Percentiles rank a stretch among this genome's conserved stretches.
phyloP scores from a whole-genome alignment of 208 protist species.

The Leishmania guyanensis region DNA sequence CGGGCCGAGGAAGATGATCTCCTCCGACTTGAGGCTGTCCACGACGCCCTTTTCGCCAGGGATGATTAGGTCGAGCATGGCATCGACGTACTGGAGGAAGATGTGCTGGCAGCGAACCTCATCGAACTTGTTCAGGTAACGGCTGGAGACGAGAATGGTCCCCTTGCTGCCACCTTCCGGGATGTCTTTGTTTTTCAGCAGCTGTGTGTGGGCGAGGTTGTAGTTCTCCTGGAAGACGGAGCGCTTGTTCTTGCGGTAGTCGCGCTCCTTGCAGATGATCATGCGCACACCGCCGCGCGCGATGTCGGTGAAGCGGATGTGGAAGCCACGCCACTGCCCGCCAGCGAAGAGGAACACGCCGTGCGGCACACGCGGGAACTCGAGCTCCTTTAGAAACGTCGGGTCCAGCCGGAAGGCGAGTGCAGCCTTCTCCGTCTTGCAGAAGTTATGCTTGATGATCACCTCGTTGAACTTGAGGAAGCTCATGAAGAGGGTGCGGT shows the following conservation, averaged over 20 bases:
- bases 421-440: slow-evolving; percentile 91
- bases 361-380: slow-evolving; percentile 86
- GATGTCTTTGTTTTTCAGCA: slow-evolving; percentile 98
- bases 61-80: slow-evolving; percentile 92
- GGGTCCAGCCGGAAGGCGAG: slow-evolving; percentile 93
- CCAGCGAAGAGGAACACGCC: slow-evolving; percentile 94
- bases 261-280: slow-evolving; percentile 91
- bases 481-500: slow-evolving; percentile 81
- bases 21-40: slow-evolving; percentile 73
- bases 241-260: slow-evolving; percentile 89
- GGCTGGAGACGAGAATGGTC: slow-evolving; percentile 86
- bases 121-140: slow-evolving; percentile 79
- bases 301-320: slow-evolving; percentile 96
- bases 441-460: slow-evolving; percentile 96
- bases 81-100: slow-evolving; percentile 96
- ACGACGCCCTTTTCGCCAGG: slow-evolving; percentile 80
- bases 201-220: slow-evolving; percentile 96
- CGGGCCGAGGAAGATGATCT: slow-evolving; percentile 97
- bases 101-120: slow-evolving; percentile 67
- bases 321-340: slow-evolving; percentile 95
- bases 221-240: slow-evolving; percentile 97
- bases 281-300: slow-evolving; percentile 96
- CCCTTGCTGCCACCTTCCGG: slow-evolving; percentile 97
- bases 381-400: slow-evolving; percentile 70
- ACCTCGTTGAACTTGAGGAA: slow-evolving; percentile 94